Conservation (phyloP, 2,329 filamentous ascomycete species). For the Madurella fahalii region DNA sequence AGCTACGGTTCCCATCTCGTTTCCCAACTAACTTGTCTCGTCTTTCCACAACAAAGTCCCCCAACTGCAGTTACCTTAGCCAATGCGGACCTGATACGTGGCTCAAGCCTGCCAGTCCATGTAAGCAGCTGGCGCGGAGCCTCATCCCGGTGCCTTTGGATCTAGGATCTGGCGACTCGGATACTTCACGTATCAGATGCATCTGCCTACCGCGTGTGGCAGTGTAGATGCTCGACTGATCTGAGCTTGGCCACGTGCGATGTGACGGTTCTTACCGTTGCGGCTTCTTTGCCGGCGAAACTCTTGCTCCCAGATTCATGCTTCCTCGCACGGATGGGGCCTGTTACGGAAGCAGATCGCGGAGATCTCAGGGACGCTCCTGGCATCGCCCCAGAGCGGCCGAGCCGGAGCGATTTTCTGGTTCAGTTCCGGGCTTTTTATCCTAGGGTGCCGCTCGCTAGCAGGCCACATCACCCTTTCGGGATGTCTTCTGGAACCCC, state of each 20-base stretch:
- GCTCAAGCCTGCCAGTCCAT: slow-evolving; percentile 6
- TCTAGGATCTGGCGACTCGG: background rate
- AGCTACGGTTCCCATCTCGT: slow-evolving; percentile 3
- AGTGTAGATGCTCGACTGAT: background rate
- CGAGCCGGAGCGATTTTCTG: slow-evolving; percentile 16
- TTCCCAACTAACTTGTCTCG: slow-evolving; percentile 6
- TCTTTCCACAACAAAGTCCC: background rate
- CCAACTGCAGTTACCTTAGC: slow-evolving; percentile 11
- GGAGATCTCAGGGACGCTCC: slow-evolving; percentile 12
- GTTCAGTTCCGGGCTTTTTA: slow-evolving; percentile 17
- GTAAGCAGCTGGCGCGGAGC: background rate
- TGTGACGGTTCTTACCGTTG: background rate
- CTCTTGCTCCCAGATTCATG: slow-evolving; percentile 11
- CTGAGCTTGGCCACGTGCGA: slow-evolving; percentile 11
- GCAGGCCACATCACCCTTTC: slow-evolving; percentile 10
- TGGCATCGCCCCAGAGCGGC: slow-evolving; percentile 10
- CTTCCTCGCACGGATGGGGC: slow-evolving; percentile 13
- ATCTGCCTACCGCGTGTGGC: background rate
- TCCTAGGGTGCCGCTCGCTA: slow-evolving; percentile 9
- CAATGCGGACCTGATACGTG: slow-evolving; percentile 22
- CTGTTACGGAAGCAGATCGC: slow-evolving; percentile 18
- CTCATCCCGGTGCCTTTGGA: background rate
- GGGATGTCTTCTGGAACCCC: slow-evolving; percentile 25
- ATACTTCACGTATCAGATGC: background rate
- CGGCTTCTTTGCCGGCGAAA: slow-evolving; percentile 14